phyloP scores from a whole-genome alignment of 139 green algal species.

The Tetraselmis chui region DNA sequence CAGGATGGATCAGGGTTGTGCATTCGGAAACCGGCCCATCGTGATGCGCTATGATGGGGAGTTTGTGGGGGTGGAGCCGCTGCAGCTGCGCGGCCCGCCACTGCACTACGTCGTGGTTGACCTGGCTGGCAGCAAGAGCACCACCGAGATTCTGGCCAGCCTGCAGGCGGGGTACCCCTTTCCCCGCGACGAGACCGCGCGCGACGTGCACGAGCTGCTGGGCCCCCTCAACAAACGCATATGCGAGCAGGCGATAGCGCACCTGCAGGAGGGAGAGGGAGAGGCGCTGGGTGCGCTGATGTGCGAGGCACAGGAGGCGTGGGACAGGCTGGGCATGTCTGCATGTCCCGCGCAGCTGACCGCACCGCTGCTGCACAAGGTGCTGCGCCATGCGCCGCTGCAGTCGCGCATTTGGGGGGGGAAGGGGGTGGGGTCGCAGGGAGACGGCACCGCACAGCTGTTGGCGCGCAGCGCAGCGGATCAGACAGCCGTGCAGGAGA shows the following conservation, averaged over 20 bases:
- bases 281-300: conserved; percentile 41
- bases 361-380: conserved; percentile 47
- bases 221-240: conserved; percentile 37
- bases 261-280: conserved; percentile 37
- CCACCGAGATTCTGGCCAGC: conserved; percentile 48
- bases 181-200: conserved; percentile 13
- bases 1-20: conserved; percentile 64
- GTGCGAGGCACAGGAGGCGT: conserved; percentile 47
- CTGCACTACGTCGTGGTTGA: conserved; percentile 42
- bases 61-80: conserved; percentile 30
- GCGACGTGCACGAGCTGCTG: conserved; percentile 41
- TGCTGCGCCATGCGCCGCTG: conserved; percentile 39
- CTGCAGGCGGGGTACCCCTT: conserved; percentile 53
- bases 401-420: conserved; percentile 47
- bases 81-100: conserved; percentile 4
- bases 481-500: conserved; percentile 30
- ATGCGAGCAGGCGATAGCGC: conserved; percentile 22
- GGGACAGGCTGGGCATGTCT: conserved; percentile 40
- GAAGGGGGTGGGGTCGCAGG: conserved; percentile 68
- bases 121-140: conserved; percentile 53
- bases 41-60: conserved; percentile 58
- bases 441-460: conserved; percentile 70
- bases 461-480: conserved; percentile 32
- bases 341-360: conserved; percentile 56
- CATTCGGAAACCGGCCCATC: conserved; percentile 47